Evolutionary conservation across 805 yeast species (phyloP).

Genomic region (Nakazawaea ishiwadae): DNA sequence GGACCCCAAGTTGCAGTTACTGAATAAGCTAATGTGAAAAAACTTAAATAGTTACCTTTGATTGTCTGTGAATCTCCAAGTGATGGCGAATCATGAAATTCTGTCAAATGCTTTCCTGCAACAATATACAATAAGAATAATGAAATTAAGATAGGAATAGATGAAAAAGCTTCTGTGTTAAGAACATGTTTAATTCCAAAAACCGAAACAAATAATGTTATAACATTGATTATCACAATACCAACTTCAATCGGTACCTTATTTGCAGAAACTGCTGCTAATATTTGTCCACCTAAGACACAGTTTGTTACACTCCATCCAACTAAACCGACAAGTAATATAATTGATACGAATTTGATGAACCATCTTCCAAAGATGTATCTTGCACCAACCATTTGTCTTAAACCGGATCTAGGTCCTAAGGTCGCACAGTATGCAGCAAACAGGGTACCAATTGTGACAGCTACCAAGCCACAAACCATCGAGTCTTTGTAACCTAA

Average conservation of each 20-base stretch:
- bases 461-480: slow-evolving; percentile 58
- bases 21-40: slow-evolving; percentile 69
- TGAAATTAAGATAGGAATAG: slow-evolving; percentile 64
- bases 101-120: slow-evolving; percentile 30
- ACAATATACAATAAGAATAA: slow-evolving; percentile 64
- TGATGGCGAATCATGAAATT: slow-evolving; percentile 34
- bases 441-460: slow-evolving; percentile 62
- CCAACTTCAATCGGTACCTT: slow-evolving; percentile 71
- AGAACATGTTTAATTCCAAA: slow-evolving; percentile 75
- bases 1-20: slow-evolving; percentile 90
- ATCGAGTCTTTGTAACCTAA: slow-evolving; percentile 64
- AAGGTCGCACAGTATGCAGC: slow-evolving; percentile 82
- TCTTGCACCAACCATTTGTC: slow-evolving; percentile 84
- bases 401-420: slow-evolving; percentile 89
- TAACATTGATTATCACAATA: slow-evolving; percentile 60
- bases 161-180: slow-evolving; percentile 60
- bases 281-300: slow-evolving; percentile 83
- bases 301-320: slow-evolving; percentile 96
- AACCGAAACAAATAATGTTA: slow-evolving; percentile 63
- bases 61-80: slow-evolving; percentile 35
- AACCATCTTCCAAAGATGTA: slow-evolving; percentile 83
- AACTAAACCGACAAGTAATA: slow-evolving; percentile 68
- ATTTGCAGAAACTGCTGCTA: slow-evolving; percentile 60
- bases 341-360: slow-evolving; percentile 68
- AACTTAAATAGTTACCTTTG: slow-evolving; percentile 67